Conservation (phyloP, 805 yeast species). For the Ogataea trehalophila region DNA sequence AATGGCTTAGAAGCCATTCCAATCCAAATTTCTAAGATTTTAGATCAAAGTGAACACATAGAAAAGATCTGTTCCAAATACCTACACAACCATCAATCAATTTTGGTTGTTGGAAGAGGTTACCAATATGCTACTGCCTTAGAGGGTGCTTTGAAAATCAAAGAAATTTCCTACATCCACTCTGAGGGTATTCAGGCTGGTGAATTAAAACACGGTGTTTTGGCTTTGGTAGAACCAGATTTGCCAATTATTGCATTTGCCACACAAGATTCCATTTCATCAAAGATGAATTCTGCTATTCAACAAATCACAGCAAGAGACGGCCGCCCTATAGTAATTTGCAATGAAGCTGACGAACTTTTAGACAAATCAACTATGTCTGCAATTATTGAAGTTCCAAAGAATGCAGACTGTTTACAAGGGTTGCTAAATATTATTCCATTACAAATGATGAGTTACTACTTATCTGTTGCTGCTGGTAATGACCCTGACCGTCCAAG, state of each 20-base stretch:
- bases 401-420: conserved; percentile 95
- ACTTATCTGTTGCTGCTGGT: conserved; percentile 93
- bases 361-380: conserved; percentile 51
- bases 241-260: conserved; percentile 95
- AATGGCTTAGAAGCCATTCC: conserved; percentile 83
- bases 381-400: conserved; percentile 85
- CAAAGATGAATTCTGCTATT: conserved; percentile 91
- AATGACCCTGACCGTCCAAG: conserved; percentile 98
- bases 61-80: conserved; percentile 67
- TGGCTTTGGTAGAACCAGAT: conserved; percentile 91
- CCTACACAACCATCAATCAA: conserved; percentile 77
- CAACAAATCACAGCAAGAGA: conserved; percentile 97
- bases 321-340: conserved; percentile 91
- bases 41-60: conserved; percentile 68
- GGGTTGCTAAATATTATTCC: conserved; percentile 94
- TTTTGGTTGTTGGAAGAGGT: conserved; percentile 93
- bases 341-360: conserved; percentile 74
- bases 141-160: conserved; percentile 97
- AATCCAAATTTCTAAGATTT: conserved; percentile 73
- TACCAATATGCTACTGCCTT: conserved; percentile 95
- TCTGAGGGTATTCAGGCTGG: conserved; percentile 99
- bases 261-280: conserved; percentile 92
- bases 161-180: conserved; percentile 98
- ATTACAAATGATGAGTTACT: conserved; percentile 90
- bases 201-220: conserved; percentile 96